phyloP scores from a whole-genome alignment of 805 yeast genomes.

The Blastobotrys terrestris region DNA sequence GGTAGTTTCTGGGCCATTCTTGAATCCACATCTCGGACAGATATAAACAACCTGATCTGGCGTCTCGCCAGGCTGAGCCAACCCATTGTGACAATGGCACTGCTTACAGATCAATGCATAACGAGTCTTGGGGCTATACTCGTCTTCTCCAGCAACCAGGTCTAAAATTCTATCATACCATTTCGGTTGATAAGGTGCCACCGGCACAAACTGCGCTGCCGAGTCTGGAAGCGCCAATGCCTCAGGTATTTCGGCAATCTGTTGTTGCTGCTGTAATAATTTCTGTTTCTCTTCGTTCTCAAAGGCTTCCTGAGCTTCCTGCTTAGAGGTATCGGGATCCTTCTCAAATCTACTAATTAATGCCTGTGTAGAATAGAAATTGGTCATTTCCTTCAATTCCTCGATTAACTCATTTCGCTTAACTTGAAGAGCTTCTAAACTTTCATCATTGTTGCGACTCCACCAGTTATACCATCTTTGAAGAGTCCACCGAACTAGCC shows the following conservation, averaged over 20 bases:
- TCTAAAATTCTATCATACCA: conserved; percentile 42
- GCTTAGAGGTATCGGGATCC: conserved; percentile 12
- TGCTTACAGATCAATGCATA: conserved; percentile 65
- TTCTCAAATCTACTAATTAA: conserved; percentile 61
- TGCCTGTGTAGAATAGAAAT: conserved; percentile 70
- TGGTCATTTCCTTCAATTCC: conserved; percentile 63
- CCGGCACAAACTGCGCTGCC: neutral
- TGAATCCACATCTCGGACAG: conserved; percentile 53
- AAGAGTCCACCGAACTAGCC: conserved; percentile 13
- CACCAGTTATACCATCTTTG: conserved; percentile 19
- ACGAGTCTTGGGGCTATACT: conserved; percentile 50
- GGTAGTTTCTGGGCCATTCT: neutral
- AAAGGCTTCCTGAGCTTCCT: neutral
- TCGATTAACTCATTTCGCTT: conserved; percentile 52
- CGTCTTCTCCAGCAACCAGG: conserved; percentile 55
- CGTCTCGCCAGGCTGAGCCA: conserved; percentile 63
- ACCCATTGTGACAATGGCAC: conserved; percentile 71
- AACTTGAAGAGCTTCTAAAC: conserved; percentile 34
- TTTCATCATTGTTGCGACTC: conserved; percentile 20
- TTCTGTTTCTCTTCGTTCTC: neutral
- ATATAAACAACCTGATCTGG: conserved; percentile 48
- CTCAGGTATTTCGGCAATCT: neutral
- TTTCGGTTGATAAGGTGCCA: conserved; percentile 22
- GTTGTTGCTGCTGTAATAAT: conserved; percentile 24
- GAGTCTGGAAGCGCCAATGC: neutral